Evolutionary conservation across 2,329 filamentous ascomycete species (phyloP).

Genomic region (Ilyonectria sp.): DNA sequence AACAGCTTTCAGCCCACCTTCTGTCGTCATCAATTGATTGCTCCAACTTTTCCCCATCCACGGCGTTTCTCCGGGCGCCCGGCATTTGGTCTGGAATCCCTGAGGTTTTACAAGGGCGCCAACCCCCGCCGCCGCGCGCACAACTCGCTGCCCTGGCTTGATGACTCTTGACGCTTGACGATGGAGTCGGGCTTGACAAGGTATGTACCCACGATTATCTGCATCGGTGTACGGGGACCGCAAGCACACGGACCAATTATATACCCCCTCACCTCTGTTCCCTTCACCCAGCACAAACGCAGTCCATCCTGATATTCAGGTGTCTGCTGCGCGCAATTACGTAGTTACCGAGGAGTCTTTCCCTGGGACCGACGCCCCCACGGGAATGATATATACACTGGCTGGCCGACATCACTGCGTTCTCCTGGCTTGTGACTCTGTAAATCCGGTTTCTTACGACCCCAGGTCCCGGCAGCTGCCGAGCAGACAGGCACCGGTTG

Average conservation of each 20-base stretch:
- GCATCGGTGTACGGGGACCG: constrained; percentile 34
- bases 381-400: constrained; percentile 27
- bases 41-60: background rate
- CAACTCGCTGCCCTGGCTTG: background rate
- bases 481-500: constrained; percentile 11
- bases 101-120: constrained; percentile 30
- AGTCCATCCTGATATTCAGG: constrained; percentile 14
- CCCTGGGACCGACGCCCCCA: constrained; percentile 9
- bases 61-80: constrained; percentile 45
- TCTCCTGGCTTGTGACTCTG: constrained; percentile 24
- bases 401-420: constrained; percentile 17
- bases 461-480: constrained; percentile 27
- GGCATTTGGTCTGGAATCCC: constrained; percentile 20
- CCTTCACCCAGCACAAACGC: constrained; percentile 31
- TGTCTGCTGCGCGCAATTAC: constrained; percentile 24
- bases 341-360: background rate
- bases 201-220: constrained; percentile 31
- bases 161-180: constrained; percentile 9
- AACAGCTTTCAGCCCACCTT: background rate
- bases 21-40: constrained; percentile 14
- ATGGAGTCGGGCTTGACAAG: constrained; percentile 20
- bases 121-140: constrained; percentile 8
- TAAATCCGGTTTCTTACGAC: constrained; percentile 43
- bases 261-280: constrained; percentile 12
- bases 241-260: constrained; percentile 28